Evolutionary conservation across 2,329 filamentous ascomycete species (phyloP), one percentile per base, ranked within the genome.

Genomic region (Stagonosporopsis vannaccii): DNA sequence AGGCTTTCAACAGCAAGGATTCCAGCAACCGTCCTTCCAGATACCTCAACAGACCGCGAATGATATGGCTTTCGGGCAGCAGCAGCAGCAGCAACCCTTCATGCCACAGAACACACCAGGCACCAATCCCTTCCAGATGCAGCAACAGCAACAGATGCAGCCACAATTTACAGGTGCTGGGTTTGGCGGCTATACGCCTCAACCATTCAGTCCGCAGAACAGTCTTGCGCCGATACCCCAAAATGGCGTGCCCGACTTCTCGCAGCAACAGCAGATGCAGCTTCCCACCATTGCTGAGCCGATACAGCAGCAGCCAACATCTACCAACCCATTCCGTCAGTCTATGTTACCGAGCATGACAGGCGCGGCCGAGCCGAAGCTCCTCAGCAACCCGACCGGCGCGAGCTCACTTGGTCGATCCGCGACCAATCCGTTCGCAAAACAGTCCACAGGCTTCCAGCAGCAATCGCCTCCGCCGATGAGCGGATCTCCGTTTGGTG

Each of bases 111-210:
- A 63, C 22, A 25, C 87, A 85, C 65, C 87, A 88, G 25, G 90
- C 96, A 79, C 82, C 96, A 59, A 98, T 96, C 71, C 95, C 94
- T 79, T 97, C 96, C 77, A 94, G 89, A 70, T 93, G 92, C 6
- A 97, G 40, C 66, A 62, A 96, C 68, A 41, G 58, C 72, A 69
- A 40, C 81, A 81, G 30, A 66, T 87, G 51, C 87, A 87, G 64
- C 75, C 82, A 15, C 83, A 84, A 44, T 85, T 85, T 57, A 90
- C 91, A 0, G 92, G 91, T 1, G 87, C 90, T 56, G 91, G 91
- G 0, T 97, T 96, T 72, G 92, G 91, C 35, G 91, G 91, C 2
- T 97, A 91, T 72, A 86, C 88, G 3, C 81, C 86, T 19, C 86
- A 89, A 63, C 86, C 90, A 0, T 80, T 79, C 57, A 72, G 69